Conservation (phyloP, 2,329 filamentous ascomycete species). For the Diaporthe nobilis region DNA sequence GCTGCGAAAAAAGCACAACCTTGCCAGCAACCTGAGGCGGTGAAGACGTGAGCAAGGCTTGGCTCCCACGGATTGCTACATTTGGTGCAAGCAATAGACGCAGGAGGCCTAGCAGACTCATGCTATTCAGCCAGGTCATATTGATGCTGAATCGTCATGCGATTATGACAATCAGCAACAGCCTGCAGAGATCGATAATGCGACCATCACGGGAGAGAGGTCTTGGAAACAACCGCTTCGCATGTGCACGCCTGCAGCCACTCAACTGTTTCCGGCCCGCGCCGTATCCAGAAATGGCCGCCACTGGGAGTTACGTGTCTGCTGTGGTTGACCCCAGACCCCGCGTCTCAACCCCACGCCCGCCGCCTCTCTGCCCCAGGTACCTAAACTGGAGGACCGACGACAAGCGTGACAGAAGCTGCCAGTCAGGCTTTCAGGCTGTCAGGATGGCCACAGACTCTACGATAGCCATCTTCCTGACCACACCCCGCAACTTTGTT, state of each 20-base stretch:
- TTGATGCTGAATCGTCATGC: conserved; percentile 16
- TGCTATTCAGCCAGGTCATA: background rate
- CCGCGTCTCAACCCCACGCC: conserved; percentile 25
- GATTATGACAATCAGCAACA: conserved; percentile 10
- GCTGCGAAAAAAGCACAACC: conserved; percentile 45
- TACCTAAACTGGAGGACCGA: conserved; percentile 1
- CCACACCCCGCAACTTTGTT: background rate
- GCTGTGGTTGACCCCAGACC: conserved; percentile 29
- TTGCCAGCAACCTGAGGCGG: conserved; percentile 14
- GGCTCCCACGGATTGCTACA: background rate
- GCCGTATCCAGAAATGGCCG: conserved; percentile 6
- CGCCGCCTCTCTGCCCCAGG: background rate
- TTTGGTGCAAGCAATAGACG: background rate
- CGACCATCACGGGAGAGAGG: background rate
- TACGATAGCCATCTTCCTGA: background rate
- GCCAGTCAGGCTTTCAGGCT: background rate
- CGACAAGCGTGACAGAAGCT: background rate
- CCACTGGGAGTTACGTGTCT: background rate
- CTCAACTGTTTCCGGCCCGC: conserved; percentile 13
- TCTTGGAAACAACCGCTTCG: conserved; percentile 8
- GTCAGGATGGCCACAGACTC: background rate
- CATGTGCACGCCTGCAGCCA: background rate
- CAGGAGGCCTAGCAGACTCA: background rate
- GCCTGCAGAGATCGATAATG: conserved; percentile 4
- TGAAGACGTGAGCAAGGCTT: conserved; percentile 19